A percentile compares a stretch with the other conserved stretches of the same genome.
Evolutionary conservation across 768 basidiomycete genomes (phyloP).

Genomic region (Lanmaoa pseudosensibilis): DNA sequence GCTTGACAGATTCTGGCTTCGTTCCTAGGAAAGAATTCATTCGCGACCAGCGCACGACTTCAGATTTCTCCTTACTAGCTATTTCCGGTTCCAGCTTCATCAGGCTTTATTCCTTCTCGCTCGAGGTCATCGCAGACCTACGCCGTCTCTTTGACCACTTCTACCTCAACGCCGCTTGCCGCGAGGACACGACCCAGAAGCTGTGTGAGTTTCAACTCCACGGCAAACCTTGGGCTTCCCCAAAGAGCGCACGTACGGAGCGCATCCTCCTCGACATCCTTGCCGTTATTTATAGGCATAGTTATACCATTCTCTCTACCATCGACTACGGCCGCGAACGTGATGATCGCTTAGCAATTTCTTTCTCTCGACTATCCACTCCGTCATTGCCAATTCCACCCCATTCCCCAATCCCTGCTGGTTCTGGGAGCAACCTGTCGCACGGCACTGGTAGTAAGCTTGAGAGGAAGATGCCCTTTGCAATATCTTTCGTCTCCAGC

Average conservation of each 20-base stretch:
- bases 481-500: constrained; percentile 68
- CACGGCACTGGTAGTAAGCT: constrained; percentile 36
- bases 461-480: constrained; percentile 54
- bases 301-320: constrained; percentile 63
- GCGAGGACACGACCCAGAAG: constrained; percentile 57
- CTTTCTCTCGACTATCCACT: constrained; percentile 57
- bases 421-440: constrained; percentile 38
- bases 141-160: constrained; percentile 54
- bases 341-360: constrained; percentile 70
- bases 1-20: constrained; percentile 49
- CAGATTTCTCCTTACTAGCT: constrained; percentile 69
- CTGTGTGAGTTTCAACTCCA: constrained; percentile 66
- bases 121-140: constrained; percentile 50
- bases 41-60: constrained; percentile 52
- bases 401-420: constrained; percentile 40
- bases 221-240: constrained; percentile 70
- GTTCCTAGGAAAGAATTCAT: constrained; percentile 74
- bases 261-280: constrained; percentile 69
- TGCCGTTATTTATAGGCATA: constrained; percentile 58
- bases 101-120: constrained; percentile 69
- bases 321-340: constrained; percentile 77
- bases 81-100: constrained; percentile 62
- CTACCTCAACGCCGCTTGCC: constrained; percentile 43
- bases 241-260: constrained; percentile 66
- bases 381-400: constrained; percentile 38